Evolutionary conservation across 768 basidiomycete genomes (phyloP).

Genomic region (Russula sp.): DNA sequence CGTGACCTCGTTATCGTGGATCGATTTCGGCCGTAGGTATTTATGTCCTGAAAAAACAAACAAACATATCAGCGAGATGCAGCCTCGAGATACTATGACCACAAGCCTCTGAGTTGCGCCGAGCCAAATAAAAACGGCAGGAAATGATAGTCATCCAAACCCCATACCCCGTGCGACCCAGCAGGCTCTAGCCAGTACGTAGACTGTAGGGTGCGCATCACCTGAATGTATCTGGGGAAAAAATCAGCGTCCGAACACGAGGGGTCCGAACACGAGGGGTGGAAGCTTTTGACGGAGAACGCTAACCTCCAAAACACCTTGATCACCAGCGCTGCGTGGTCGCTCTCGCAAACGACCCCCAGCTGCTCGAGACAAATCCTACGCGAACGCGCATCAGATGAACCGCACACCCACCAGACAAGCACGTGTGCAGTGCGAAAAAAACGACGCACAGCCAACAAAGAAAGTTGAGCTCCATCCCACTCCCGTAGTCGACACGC

Average conservation of each 20-base stretch:
- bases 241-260: neutral
- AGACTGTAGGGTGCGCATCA: slow-evolving; percentile 84
- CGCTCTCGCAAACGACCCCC: slow-evolving; percentile 53
- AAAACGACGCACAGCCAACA: slow-evolving; percentile 78
- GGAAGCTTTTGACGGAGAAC: too few species aligned
- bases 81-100: neutral
- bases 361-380: slow-evolving; percentile 80
- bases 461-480: slow-evolving; percentile 97
- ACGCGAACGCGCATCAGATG: neutral
- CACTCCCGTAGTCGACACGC: slow-evolving; percentile 98
- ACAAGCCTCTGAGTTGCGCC: slow-evolving; percentile 61
- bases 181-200: slow-evolving; percentile 98
- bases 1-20: slow-evolving; percentile 85
- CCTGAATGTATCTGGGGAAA: slow-evolving; percentile 52
- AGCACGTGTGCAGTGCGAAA: neutral
- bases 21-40: slow-evolving; percentile 84
- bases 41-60: slow-evolving; percentile 48
- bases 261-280: too few species aligned
- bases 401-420: too few species aligned
- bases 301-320: slow-evolving; percentile 81
- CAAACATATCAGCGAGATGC: neutral
- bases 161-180: slow-evolving; percentile 99
- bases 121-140: slow-evolving; percentile 86
- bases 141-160: slow-evolving; percentile 95
- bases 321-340: slow-evolving; percentile 72